Evolutionary conservation across 768 basidiomycete species (phyloP).

Genomic region (Fomitopsis serialis): DNA sequence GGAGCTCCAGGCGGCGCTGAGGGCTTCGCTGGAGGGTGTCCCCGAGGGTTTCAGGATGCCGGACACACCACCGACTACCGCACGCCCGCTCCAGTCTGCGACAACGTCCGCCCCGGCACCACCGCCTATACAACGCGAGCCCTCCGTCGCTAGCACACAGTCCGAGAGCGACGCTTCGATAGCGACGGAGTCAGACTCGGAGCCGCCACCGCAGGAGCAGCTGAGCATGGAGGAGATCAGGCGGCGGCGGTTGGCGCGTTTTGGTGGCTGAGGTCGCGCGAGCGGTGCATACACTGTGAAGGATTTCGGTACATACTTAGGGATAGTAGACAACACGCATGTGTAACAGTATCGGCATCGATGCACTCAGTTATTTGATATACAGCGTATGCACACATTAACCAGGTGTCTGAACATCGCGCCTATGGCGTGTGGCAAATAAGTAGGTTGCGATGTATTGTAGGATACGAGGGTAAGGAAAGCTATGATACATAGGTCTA

Average conservation of each 20-base stretch:
- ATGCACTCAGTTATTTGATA: neutral
- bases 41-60: constrained; percentile 45
- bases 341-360: neutral
- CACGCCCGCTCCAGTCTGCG: constrained; percentile 5
- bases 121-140: constrained; percentile 6
- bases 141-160: constrained; percentile 21
- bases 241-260: constrained; percentile 55
- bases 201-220: constrained; percentile 26
- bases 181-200: constrained; percentile 22
- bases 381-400: no score
- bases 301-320: neutral
- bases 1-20: constrained; percentile 82
- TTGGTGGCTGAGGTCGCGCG: constrained; percentile 52
- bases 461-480: neutral
- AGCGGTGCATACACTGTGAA: neutral
- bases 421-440: no score
- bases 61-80: constrained; percentile 15
- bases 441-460: neutral
- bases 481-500: neutral
- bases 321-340: neutral
- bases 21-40: constrained; percentile 68
- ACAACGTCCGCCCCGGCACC: neutral
- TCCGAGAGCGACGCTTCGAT: constrained; percentile 30
- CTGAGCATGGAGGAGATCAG: constrained; percentile 64
- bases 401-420: no score